Evolutionary conservation across 805 yeast genomes (phyloP).

Genomic region (Saturnispora diversa): DNA sequence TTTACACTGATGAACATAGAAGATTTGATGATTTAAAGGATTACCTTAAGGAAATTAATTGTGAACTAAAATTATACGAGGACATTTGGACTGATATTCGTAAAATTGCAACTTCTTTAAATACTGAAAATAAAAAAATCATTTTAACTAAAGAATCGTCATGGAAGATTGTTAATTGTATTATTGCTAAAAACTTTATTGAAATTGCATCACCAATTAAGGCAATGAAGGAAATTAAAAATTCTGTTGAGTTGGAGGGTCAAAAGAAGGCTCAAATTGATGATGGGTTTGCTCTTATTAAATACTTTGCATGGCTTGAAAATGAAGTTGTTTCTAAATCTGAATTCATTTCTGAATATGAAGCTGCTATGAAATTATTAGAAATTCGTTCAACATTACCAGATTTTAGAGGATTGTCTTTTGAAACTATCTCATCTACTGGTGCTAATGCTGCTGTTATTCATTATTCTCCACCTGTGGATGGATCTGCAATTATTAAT

Average conservation of each 20-base stretch:
- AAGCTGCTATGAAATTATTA: constrained; percentile 53
- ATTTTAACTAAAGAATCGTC: constrained; percentile 51
- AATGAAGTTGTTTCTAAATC: constrained; percentile 34
- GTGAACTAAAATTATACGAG: constrained; percentile 38
- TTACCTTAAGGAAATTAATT: constrained; percentile 37
- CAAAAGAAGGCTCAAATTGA: constrained; percentile 46
- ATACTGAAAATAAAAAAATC: constrained; percentile 24
- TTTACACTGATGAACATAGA: constrained; percentile 36
- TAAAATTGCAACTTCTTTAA: constrained; percentile 27
- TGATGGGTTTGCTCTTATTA: constrained; percentile 49
- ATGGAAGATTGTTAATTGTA: constrained; percentile 59
- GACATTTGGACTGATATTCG: constrained; percentile 39
- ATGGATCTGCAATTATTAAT: constrained; percentile 39
- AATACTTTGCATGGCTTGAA: constrained; percentile 54
- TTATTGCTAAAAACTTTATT: constrained; percentile 31
- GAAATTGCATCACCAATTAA: constrained; percentile 50
- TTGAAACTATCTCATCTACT: constrained; percentile 65
- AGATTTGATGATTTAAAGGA: constrained; percentile 32
- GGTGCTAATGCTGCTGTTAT: constrained; percentile 74
- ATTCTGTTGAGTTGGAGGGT: constrained; percentile 40
- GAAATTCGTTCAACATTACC: constrained; percentile 46
- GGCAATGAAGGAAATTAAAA: constrained; percentile 46
- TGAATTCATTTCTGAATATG: constrained; percentile 52
- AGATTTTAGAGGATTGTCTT: constrained; percentile 55
- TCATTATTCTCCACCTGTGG: constrained; percentile 56